phyloP scores from a whole-genome alignment of 306 rosid genomes.

The Rosa rugosa region DNA sequence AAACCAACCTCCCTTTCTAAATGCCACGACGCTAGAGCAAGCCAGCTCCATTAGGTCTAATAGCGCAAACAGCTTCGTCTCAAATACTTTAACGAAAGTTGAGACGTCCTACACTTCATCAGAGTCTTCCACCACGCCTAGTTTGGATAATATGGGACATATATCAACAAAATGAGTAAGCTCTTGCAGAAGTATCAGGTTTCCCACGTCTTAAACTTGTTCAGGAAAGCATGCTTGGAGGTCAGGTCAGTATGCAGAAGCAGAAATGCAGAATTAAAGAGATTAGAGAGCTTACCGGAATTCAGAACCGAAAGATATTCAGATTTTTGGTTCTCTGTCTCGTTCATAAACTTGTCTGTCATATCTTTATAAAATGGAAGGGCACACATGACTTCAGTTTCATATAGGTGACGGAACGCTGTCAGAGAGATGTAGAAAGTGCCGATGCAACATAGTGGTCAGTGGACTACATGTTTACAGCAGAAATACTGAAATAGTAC shows the following conservation, averaged over 20 bases:
- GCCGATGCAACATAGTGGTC: too few relatives aligned
- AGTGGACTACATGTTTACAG: too few relatives aligned
- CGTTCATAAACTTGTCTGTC: too few relatives aligned
- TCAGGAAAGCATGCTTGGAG: neutral
- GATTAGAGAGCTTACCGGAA: neutral
- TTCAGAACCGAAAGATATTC: neutral
- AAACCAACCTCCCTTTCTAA: slow-evolving; percentile 76
- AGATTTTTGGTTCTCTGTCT: neutral
- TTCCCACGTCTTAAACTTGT: neutral
- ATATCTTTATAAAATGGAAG: too few relatives aligned
- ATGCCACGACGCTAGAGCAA: slow-evolving; percentile 39
- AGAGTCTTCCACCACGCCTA: slow-evolving; percentile 39
- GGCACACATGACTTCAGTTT: neutral
- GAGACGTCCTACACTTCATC: slow-evolving; percentile 43
- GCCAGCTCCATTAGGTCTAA: slow-evolving; percentile 41
- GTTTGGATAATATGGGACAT: slow-evolving; percentile 36
- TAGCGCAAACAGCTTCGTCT: slow-evolving; percentile 46
- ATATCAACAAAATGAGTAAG: slow-evolving; percentile 32
- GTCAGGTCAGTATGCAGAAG: neutral
- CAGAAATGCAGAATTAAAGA: neutral
- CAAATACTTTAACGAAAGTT: slow-evolving; percentile 46
- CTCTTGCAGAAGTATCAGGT: slow-evolving; percentile 15
- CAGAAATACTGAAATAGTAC: too few relatives aligned
- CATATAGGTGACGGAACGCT: neutral
- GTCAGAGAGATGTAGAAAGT: too few relatives aligned